phyloP scores from a whole-genome alignment of 2,329 filamentous ascomycete species.

The Fusarium secorum region DNA sequence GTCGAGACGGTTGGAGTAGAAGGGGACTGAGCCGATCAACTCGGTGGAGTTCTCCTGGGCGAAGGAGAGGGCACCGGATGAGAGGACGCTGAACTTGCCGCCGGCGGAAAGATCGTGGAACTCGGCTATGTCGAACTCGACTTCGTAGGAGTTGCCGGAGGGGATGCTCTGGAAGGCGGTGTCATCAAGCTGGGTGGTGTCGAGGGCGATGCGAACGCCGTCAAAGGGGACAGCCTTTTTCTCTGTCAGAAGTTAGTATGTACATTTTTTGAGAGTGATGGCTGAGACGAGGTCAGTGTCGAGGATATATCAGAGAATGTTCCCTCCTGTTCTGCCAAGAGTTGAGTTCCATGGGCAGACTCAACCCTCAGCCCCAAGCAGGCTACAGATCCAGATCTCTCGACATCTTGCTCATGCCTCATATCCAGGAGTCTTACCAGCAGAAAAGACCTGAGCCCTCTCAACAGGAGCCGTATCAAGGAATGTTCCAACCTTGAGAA shows the following conservation, averaged over 20 bases:
- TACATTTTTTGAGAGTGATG: not conserved
- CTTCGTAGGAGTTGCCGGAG: conserved; percentile 58
- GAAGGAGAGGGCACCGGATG: conserved; percentile 64
- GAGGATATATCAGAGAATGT: not conserved
- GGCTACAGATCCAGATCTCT: no score
- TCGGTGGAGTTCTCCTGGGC: conserved; percentile 60
- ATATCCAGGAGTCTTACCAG: conserved; percentile 44
- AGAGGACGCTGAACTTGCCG: conserved; percentile 64
- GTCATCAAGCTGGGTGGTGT: conserved; percentile 53
- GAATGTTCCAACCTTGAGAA: conserved; percentile 63
- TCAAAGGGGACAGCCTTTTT: conserved; percentile 57
- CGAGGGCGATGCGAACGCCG: conserved; percentile 60
- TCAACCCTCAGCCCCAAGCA: not conserved
- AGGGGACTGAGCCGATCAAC: conserved; percentile 63
- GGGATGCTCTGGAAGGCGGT: conserved; percentile 60
- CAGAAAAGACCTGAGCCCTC: conserved; percentile 60
- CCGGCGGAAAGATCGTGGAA: conserved; percentile 60
- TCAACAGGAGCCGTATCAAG: conserved; percentile 61
- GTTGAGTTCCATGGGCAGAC: not conserved
- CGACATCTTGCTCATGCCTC: not conserved
- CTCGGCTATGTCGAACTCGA: conserved; percentile 63
- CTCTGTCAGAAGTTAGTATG: conserved; percentile 34
- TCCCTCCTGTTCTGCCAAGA: not conserved
- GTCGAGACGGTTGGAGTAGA: conserved; percentile 65
- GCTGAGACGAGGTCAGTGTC: not conserved